These are phyloP conservation scores for Pneumocystis jirovecii DNA, from an alignment of 1,139 yeast species.

Conservation along the genomic window DNA sequence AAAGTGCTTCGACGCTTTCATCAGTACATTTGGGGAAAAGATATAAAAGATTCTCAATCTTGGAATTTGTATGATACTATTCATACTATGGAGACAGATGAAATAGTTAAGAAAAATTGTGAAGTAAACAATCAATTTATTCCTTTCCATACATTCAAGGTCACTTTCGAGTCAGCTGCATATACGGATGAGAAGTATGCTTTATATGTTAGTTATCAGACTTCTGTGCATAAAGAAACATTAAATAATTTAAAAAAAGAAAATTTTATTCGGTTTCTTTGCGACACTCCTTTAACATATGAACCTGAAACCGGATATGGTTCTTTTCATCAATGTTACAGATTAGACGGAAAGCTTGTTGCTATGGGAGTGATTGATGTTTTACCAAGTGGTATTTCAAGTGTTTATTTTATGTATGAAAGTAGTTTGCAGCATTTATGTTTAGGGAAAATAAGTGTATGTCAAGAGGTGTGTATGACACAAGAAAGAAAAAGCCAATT, in stretches of 20 bases:
- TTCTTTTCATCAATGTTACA: conserved; percentile 65
- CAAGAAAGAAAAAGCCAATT: conserved; percentile 28
- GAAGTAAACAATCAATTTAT: conserved; percentile 38
- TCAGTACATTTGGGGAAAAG: conserved; percentile 24
- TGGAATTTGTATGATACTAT: neutral
- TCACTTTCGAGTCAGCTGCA: neutral
- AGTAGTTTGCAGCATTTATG: conserved; percentile 46
- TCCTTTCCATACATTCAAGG: conserved; percentile 42
- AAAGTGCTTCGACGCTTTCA: conserved; percentile 50
- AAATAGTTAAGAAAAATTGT: conserved; percentile 30
- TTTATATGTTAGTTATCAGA: conserved; percentile 57
- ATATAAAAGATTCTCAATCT: neutral
- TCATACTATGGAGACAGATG: conserved; percentile 2
- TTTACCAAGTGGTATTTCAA: conserved; percentile 60
- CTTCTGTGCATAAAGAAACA: conserved; percentile 47
- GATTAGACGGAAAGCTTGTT: conserved; percentile 44
- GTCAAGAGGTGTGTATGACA: conserved; percentile 48
- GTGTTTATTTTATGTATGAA: conserved; percentile 82
- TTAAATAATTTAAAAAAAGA: conserved; percentile 31
- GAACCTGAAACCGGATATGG: conserved; percentile 27
- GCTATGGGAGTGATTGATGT: conserved; percentile 71
- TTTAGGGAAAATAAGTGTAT: conserved; percentile 63
- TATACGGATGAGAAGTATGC: conserved; percentile 12
- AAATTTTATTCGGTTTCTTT: conserved; percentile 51
- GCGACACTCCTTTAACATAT: conserved; percentile 46